Evolutionary conservation across 306 rosid genomes (phyloP), one percentile per base, ranked within the genome.

Genomic region (Purshia tridentata): DNA sequence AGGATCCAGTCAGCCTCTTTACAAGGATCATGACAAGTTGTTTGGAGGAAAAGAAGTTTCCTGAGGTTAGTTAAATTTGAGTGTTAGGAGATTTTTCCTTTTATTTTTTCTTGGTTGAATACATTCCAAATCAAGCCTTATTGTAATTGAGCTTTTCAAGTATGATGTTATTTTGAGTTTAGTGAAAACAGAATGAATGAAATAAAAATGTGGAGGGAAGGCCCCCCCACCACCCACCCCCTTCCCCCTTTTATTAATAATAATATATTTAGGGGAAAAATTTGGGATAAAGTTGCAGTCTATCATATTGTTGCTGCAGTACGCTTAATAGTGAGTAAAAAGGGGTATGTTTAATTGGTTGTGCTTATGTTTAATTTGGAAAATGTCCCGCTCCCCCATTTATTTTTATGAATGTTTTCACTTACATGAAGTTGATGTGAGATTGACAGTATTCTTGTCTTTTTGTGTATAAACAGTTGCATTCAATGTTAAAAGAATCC

Each of bases 1-100:
- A 94, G 98, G 94, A 91, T 84, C 82, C 84, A 69, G 29, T 81
- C 42, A 77, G 52, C 76, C 77, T 84, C 67, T 77, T 89, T 16
- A 72, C 77, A 75, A 86, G 72, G 75, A 77, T 89, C 54, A 50
- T 89, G 80, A 80, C 88, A 60, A 79, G 78, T 71, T 87, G 79
- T 81, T 80, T 84, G 76, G 84, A 80, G 65, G 92, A 88, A 80
- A 76, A 54, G 57, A 85, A 82, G 53, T 65, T 76, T 73, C 85
- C 89, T 4, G 90, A 91, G 92, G 97, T 94, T 77, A 76, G 90
- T 81, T 44, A 77, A 65, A 82, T 74, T 72, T 39, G 13, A 56
- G 22, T 59, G 54, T 45, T 54, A 35, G 20, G 3, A 64, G 62
- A 29, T 60, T n/a, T 57, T 4, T 46, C 7, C 7, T 20, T 75